These are phyloP conservation scores for Prunus kanzakura DNA, from an alignment of 306 rosid species.

Conservation along the genomic window DNA sequence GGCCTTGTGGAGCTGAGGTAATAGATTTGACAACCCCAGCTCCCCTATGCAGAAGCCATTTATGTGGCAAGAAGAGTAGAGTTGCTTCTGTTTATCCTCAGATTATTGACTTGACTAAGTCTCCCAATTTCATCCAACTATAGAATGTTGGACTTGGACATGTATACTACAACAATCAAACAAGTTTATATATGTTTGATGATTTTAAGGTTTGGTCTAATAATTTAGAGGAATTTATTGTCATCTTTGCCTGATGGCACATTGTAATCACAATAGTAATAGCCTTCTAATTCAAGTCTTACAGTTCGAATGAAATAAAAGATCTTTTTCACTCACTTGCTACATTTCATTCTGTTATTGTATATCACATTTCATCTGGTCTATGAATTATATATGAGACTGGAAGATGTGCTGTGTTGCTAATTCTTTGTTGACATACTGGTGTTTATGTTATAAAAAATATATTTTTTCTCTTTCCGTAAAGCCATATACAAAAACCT, in stretches of 20 bases:
- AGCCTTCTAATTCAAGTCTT: background rate
- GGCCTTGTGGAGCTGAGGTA: slow-evolving; percentile 53
- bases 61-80: slow-evolving; percentile 53
- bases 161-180: background rate
- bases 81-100: slow-evolving; percentile 33
- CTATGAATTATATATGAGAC: no score
- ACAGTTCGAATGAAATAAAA: background rate
- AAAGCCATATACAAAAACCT: no score
- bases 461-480: no score
- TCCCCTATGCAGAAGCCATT: slow-evolving; percentile 50
- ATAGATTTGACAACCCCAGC: slow-evolving; percentile 83
- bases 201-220: background rate
- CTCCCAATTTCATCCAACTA: slow-evolving; percentile 68
- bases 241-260: slow-evolving; percentile 12
- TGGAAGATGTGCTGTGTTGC: no score
- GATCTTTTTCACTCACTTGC: background rate
- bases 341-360: background rate
- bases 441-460: no score
- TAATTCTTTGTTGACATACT: no score
- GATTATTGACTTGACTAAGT: slow-evolving; percentile 67
- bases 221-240: background rate
- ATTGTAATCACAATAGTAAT: background rate
- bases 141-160: slow-evolving; percentile 20
- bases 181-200: background rate
- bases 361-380: no score